Conservation (phyloP, 352 stramenopile species). For the Phytophthora boehmeriae region DNA sequence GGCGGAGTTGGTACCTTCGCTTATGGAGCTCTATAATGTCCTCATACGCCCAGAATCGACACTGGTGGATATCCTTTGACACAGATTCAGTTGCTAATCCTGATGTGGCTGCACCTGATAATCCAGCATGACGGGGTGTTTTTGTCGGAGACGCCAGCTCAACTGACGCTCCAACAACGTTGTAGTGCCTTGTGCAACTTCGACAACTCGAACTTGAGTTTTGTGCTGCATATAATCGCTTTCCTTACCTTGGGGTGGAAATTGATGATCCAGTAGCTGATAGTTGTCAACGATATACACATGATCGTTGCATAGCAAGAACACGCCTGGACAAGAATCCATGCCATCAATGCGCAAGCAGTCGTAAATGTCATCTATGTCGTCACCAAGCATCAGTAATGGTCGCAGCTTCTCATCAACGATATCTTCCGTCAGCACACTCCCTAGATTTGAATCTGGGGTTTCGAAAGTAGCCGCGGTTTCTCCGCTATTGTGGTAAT, state of each 20-base stretch:
- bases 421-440: conserved; percentile 30
- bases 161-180: conserved; percentile 62
- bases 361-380: conserved; percentile 70
- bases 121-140: conserved; percentile 8
- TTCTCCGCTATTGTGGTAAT: conserved; percentile 17
- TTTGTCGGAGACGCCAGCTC: conserved; percentile 38
- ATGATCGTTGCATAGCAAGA: conserved; percentile 69
- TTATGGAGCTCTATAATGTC: conserved; percentile 81
- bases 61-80: conserved; percentile 58
- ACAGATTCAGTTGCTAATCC: conserved; percentile 17
- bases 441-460: not conserved
- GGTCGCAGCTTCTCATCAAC: conserved; percentile 75
- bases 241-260: conserved; percentile 7
- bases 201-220: conserved; percentile 46
- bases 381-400: conserved; percentile 66
- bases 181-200: conserved; percentile 52
- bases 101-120: conserved; percentile 1
- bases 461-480: conserved; percentile 16
- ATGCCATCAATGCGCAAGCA: conserved; percentile 80
- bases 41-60: conserved; percentile 77
- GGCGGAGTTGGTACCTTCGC: conserved; percentile 71
- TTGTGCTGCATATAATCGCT: conserved; percentile 18
- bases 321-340: conserved; percentile 75
- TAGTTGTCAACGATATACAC: conserved; percentile 83
- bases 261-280: conserved; percentile 38